Base-by-base conservation (phyloP, 768 basidiomycete genomes). In the Pisolithus marmoratus region DNA sequence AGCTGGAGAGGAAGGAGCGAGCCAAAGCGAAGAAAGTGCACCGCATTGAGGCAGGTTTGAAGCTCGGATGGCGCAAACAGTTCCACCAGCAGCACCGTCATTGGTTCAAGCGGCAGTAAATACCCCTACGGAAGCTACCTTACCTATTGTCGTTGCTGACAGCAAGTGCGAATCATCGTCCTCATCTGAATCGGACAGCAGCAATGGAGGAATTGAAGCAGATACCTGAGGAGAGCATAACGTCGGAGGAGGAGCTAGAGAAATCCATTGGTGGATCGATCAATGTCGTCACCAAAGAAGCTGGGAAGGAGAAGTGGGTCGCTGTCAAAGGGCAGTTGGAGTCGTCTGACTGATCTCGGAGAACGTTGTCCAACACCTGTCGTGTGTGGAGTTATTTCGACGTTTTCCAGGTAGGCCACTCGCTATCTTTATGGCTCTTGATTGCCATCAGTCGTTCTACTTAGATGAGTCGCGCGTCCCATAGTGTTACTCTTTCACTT, bases 161-260 rank as follows among this genome's bases (percentile, higher is more conserved):
- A 58, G 68, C 72, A 55, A 66, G 62, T 47, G 60, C 65, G 43
- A 40, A 5, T 44, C 64, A 60, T 63, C 72, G 41, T 77, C 72
- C 23, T 77, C 72, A 55, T 84, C 81, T 40, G 83, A 83, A 60
- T 78, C 79, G 24, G 84, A 84, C 59, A 74, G 66, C 52, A 80
- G 72, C 63, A 82, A 76, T 17, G 81, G 80, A 14, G 76, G 74
- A 19, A 77, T 77, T 48, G 88, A 88, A 53, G 85, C 83, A 8
- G 88, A 90, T 60, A 80, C 80, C 22, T n/a, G 87, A 90, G 66
- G 85, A 84, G 62, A 87, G 85, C 61, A 71, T 85, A 57, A 84
- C 85, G 3, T 87, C 85, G 31, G 87, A 89, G 59, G 87, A 77
- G 51, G 80, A 87, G 61, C 62, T 64, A 20, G 78, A 82, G 38